These are phyloP conservation scores for Trichoderma polysporum DNA, from an alignment of 2,329 filamentous ascomycete genomes.

Conservation along the genomic window DNA sequence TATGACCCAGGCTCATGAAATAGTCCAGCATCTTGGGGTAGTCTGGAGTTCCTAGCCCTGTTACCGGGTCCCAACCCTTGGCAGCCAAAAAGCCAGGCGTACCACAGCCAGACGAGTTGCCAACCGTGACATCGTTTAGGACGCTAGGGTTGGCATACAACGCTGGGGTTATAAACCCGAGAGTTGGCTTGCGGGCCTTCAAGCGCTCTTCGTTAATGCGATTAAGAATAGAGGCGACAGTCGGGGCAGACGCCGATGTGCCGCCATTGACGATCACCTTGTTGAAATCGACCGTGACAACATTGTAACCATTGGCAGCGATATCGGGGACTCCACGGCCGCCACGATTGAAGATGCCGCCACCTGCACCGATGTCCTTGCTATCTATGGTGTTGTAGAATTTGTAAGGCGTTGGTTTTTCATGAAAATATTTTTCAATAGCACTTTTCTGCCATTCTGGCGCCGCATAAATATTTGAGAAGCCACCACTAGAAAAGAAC, in stretches of 20 bases:
- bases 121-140: not conserved
- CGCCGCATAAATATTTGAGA: constrained; percentile 46
- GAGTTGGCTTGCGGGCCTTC: constrained; percentile 23
- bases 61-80: constrained; percentile 1
- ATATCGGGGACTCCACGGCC: constrained; percentile 49
- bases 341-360: constrained; percentile 41
- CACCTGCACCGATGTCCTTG: constrained; percentile 40
- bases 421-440: constrained; percentile 39
- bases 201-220: constrained; percentile 30
- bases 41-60: not conserved
- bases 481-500: constrained; percentile 32
- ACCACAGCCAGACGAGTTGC: not conserved
- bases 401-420: constrained; percentile 24
- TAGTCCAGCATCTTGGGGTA: not conserved
- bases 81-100: not conserved
- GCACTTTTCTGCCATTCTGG: constrained; percentile 47
- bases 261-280: constrained; percentile 45
- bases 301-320: constrained; percentile 42
- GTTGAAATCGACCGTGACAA: constrained; percentile 44
- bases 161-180: constrained; percentile 6
- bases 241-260: constrained; percentile 42
- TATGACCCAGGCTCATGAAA: not conserved
- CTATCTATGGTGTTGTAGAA: constrained; percentile 14
- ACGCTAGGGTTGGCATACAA: not conserved
- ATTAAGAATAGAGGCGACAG: constrained; percentile 32